Conservation (phyloP, 352 stramenopile genomes). For the Globisporangium yorkense region DNA sequence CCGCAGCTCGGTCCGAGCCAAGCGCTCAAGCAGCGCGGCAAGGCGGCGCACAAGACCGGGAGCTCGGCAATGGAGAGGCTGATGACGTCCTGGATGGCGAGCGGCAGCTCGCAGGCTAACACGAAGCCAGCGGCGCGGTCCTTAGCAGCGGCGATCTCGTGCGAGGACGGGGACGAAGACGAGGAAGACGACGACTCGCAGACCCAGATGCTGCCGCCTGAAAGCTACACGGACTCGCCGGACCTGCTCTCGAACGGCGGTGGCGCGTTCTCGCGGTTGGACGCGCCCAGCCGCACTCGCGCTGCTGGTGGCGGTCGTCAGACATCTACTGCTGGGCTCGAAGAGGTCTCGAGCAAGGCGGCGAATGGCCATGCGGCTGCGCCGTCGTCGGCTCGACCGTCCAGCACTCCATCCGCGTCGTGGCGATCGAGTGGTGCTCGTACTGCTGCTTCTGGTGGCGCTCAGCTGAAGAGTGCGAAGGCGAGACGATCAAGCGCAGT, state of each 20-base stretch:
- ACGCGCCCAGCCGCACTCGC: neutral
- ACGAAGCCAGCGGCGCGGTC: constrained; percentile 2
- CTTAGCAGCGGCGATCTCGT: too few species aligned
- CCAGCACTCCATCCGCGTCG: too few species aligned
- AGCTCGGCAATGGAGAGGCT: constrained; percentile 13
- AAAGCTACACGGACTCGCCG: constrained; percentile 8
- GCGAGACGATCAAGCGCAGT: constrained; percentile 5
- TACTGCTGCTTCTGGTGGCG: neutral
- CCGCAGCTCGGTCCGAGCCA: neutral
- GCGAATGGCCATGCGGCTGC: too few species aligned
- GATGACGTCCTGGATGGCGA: constrained; percentile 13
- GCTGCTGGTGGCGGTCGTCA: neutral
- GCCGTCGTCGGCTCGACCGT: neutral
- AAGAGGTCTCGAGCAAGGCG: neutral
- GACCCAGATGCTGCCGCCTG: constrained; percentile 13
- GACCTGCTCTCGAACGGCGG: constrained; percentile 8
- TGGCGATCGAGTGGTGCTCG: too few species aligned
- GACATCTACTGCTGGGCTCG: neutral
- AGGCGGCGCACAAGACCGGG: neutral
- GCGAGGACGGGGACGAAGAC: constrained; percentile 6
- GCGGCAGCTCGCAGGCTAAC: constrained; percentile 1
- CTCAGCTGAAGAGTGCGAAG: neutral
- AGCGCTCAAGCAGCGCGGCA: constrained; percentile 4
- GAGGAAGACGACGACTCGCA: constrained; percentile 18
- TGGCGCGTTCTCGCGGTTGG: neutral